Conservation (phyloP, 2,329 filamentous ascomycete genomes). For the Ceratocystis eucalypticola region DNA sequence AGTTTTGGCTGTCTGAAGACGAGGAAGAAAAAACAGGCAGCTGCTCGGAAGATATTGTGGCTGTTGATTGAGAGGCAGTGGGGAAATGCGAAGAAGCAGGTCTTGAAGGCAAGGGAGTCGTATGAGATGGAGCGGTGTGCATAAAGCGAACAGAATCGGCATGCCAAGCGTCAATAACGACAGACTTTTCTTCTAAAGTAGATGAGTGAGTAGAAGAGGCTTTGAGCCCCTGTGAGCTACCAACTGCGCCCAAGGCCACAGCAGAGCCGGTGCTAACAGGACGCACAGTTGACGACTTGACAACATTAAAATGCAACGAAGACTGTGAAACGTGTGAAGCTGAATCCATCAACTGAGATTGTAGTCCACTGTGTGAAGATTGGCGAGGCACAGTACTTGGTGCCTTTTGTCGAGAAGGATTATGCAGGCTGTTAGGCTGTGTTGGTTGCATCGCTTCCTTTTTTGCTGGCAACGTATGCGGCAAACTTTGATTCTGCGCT, state of each 20-base stretch:
- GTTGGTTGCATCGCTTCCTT: not conserved
- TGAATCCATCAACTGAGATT: not conserved
- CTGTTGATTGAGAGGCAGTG: not conserved
- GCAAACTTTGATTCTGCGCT: not conserved
- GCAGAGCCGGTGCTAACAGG: constrained; percentile 5
- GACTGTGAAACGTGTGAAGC: not conserved
- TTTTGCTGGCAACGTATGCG: constrained; percentile 3
- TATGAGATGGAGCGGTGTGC: constrained; percentile 5
- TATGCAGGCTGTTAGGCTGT: constrained; percentile 11
- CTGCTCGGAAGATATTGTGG: not conserved
- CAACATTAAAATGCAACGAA: not conserved
- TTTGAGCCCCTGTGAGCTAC: not conserved
- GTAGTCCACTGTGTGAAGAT: not conserved
- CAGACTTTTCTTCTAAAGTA: constrained; percentile 4
- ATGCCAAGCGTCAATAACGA: not conserved
- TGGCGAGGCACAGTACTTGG: constrained; percentile 3
- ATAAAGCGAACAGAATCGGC: constrained; percentile 15
- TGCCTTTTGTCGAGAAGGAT: constrained; percentile 10
- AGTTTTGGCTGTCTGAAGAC: not conserved
- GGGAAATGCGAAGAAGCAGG: constrained; percentile 27
- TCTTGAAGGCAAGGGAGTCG: constrained; percentile 25
- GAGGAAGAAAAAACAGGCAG: not conserved
- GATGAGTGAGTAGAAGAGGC: not conserved
- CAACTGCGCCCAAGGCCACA: not conserved
- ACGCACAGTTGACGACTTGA: not conserved